Evolutionary conservation across 371 early-diverging fungal genomes (phyloP), one percentile per base, ranked within the genome.

Genomic region (Lichtheimia ramosa): DNA sequence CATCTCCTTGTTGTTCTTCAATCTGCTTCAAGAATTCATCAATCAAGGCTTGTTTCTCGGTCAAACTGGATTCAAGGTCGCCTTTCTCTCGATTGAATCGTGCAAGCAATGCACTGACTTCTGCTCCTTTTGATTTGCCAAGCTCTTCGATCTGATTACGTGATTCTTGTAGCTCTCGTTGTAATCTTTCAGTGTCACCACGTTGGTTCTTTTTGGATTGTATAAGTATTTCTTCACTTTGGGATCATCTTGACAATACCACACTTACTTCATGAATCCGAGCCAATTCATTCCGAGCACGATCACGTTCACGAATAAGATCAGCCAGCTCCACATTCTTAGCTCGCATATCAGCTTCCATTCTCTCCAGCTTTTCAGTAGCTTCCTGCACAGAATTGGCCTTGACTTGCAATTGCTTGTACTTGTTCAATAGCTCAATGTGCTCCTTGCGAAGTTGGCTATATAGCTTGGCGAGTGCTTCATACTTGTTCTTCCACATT

Each of bases 391-490:
- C 93, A 59, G 85, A 83, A 70, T 86, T 89, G 56, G 89, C 95
- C 81, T 91, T 89, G 61, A 90, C 77, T 62, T 91, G 92, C 6
- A 86, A 84, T 42, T 86, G 71, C 64, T 92, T 92, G 78, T 90
- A 95, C 73, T 94, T 94, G 58, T 84, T 86, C 64, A 97, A 74
- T 40, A 97, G 75, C 40, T 95, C 97, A 61, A 98, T 79, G 73
- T 98, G 97, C 63, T 96, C 97, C 70, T 96, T 95, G 56, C 98
- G 89, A 48, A 98, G 80, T 69, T 96, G 94, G 14, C 96, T 92
- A 68, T 98, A 98, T 27, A 97, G 77, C 64, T 93, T 94, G n/a
- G 96, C 93, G 10, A 96, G 72, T 8, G 92, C 90, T 65, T 94
- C 95, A 63, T 94, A 94, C 71, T 94, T 96, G 65, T 89, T 87